Evolutionary conservation across 83 land plant species (phyloP), one percentile per base, ranked within the genome.

Genomic region (Diphasiastrum complanatum): DNA sequence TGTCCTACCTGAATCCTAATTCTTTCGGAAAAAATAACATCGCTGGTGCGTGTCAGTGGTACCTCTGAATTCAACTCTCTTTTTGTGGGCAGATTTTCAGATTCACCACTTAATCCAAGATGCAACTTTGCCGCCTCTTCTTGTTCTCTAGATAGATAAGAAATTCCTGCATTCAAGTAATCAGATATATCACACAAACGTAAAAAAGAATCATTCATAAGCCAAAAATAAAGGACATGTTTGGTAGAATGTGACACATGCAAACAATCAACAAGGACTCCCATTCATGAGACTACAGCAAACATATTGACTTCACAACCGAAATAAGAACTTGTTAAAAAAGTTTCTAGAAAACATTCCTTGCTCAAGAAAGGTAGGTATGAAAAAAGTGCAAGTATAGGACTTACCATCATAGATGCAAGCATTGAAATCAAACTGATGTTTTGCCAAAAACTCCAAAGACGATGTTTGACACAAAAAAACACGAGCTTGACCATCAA

Each of bases 61-160:
- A 38, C 14, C 14, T 38, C 43, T 8, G 43, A 38, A 38, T 38
- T 14, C 43, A 8, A 8, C 14, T 38, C 43, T 38, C 14, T 14
- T 33, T 54, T 6, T 14, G 14, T 6, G 5, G 6, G 23, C 51
- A 48, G 18, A 6, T 31, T 6, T 28, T 4, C 59, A 24, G 34
- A 5, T 28, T 54, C 11, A 54, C 18, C 11, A 14, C 14, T 12
- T 16, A 24, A 28, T 23, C 37, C 59, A 11, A 54, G 59, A 6
- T 5, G 59, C 3, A 33, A 60, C 47, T 79, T 52, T 25, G 83
- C 84, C 46, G 78, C 79, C 63, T 55, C 76, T 65, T 89, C 98
- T 80, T 92, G 85, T 45, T 47, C 74, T 76, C 78, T 89, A 54
- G 98, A 89, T 68, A 92, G 65, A 71, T 85, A 89, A 59, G 98